phyloP scores from a whole-genome alignment of 345 rosid species.

The Boechera retrofracta region DNA sequence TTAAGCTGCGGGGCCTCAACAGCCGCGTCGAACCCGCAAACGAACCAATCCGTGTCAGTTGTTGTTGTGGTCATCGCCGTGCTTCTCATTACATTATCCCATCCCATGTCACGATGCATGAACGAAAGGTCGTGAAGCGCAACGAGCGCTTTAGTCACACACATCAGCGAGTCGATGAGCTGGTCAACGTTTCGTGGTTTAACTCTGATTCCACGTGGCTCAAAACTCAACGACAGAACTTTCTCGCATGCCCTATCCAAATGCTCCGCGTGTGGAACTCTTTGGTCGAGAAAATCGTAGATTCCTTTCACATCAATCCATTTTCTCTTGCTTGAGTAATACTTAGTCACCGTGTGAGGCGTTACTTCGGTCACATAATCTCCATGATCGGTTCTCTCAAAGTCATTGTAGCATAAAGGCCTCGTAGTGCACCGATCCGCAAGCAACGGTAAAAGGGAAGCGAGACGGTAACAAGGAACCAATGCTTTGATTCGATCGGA shows the following conservation, averaged over 20 bases:
- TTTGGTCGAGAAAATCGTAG: conserved; percentile 71
- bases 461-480: conserved; percentile 85
- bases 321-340: conserved; percentile 63
- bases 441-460: conserved; percentile 71
- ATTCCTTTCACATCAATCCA: conserved; percentile 79
- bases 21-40: conserved; percentile 83
- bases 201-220: conserved; percentile 72
- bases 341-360: conserved; percentile 67
- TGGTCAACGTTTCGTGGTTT: conserved; percentile 73
- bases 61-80: conserved; percentile 33
- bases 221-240: conserved; percentile 65
- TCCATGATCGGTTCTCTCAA: conserved; percentile 63
- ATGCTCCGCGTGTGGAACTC: conserved; percentile 85
- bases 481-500: conserved; percentile 71
- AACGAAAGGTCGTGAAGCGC: conserved; percentile 91
- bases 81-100: conserved; percentile 79
- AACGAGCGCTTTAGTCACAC: conserved; percentile 84
- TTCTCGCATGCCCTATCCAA: conserved; percentile 59
- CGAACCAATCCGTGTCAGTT: conserved; percentile 73
- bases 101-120: conserved; percentile 91
- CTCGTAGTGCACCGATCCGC: conserved; percentile 67
- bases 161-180: conserved; percentile 78
- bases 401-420: conserved; percentile 64
- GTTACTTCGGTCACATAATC: conserved; percentile 61
- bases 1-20: conserved; percentile 81